These are phyloP conservation scores for Sapria himalayana DNA, from an alignment of 345 rosid genomes.

Conservation along the genomic window DNA sequence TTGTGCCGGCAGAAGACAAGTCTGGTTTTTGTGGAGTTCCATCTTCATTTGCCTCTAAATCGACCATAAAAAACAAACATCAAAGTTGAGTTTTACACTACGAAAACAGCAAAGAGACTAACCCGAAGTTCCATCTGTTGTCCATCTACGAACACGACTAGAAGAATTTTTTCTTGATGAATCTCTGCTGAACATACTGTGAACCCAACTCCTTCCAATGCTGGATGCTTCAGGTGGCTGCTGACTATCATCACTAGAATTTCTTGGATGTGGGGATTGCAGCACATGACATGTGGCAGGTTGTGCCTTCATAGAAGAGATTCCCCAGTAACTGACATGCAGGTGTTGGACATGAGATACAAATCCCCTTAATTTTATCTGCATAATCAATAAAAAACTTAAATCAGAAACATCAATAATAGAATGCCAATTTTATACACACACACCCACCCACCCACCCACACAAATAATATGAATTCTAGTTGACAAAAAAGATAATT, in stretches of 20 bases:
- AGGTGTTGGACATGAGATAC: constrained; percentile 88
- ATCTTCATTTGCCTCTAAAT: constrained; percentile 18
- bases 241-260: constrained; percentile 46
- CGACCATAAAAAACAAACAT: too few relatives aligned
- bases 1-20: constrained; percentile 51
- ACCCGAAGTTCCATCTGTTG: constrained; percentile 65
- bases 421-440: too few relatives aligned
- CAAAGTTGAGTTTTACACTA: too few relatives aligned
- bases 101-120: constrained; percentile 4
- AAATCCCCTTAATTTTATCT: constrained; percentile 93
- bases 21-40: constrained; percentile 40
- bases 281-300: constrained; percentile 39
- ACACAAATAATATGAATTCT: too few relatives aligned
- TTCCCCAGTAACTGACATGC: constrained; percentile 82
- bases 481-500: too few relatives aligned
- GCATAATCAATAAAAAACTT: too few relatives aligned
- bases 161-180: constrained; percentile 55
- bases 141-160: constrained; percentile 60
- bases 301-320: constrained; percentile 47
- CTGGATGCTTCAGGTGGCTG: constrained; percentile 87
- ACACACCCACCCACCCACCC: too few relatives aligned
- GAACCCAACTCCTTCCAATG: constrained; percentile 97
- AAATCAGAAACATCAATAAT: too few relatives aligned
- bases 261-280: constrained; percentile 74
- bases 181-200: constrained; percentile 97